Evolutionary conservation across 1,284 basidiomycete species (phyloP), one percentile per base, ranked within the genome.

Genomic region (Ustilago cynodontis): DNA sequence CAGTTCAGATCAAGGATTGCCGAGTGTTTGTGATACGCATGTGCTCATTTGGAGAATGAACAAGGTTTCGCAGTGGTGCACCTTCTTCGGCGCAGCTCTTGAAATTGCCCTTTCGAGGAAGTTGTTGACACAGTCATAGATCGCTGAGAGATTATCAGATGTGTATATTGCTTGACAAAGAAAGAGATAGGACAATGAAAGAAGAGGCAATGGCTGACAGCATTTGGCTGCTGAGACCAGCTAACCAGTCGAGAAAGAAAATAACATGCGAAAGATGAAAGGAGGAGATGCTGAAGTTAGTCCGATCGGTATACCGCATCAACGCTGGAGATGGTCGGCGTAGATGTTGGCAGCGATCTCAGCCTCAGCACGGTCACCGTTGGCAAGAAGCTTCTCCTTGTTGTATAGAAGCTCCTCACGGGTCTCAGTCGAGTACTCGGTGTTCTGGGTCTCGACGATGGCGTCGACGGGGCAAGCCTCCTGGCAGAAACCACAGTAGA

Each of bases 381-480:
- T 98, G 47, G 94, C 91, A 65, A 98, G 89, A 62, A 98, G 90
- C 88, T 97, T 87, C 84, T 88, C 94, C 88, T 99, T 99, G 90
- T 99, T 99, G 89, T 99, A 99, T 56, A 99, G 89, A 65, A 99
- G 90, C 87, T 99, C 97, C 87, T 99, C 97, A 71, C 97, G 93
- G 11, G 94, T 98, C 88, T 99, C 97, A 51, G 94, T 98, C 11
- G 94, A 93, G 89, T 92, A 98, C 71, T 87, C 87, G 24, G 85
- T 78, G 69, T 85, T 85, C 72, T 86, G 86, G n/a, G 75, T 98
- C 89, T 99, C 97, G 70, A 99, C 97, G 83, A 99, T 99, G 65
- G 97, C 97, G 87, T 99, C 97, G 68, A 99, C 97, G 14, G 97
- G 97, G 87, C 97, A 99, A 35, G 97, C 97, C 88, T 99, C 97